Base-by-base conservation (phyloP, 2,329 filamentous ascomycete genomes). In the Trichoderma sp. region DNA sequence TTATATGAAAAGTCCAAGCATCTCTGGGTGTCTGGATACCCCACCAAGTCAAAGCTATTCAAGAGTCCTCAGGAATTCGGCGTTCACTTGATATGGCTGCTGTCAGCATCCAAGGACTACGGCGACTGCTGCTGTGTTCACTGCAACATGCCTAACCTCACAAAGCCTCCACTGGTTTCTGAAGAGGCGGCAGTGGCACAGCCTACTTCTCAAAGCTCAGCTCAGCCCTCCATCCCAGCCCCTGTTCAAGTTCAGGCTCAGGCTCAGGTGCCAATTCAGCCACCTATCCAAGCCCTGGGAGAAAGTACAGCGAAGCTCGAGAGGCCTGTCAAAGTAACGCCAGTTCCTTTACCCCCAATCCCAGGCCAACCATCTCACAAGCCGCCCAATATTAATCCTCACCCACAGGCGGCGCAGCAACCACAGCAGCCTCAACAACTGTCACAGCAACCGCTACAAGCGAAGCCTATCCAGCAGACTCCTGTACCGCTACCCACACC, bases 41-140 rank as follows among this genome's bases (percentile, higher is more conserved):
- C 85, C 6, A 78, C 82, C 73, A 85, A 85, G 73, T 76, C 80
- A 39, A 86, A 85, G 76, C 78, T 85, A 6, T 88, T 84, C 76
- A 86, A 85, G 76, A 85, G 84, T 57, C 85, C 86, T 0, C 85
- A 86, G 71, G 86, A 88, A 73, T 87, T 88, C 72, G 84, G 83
- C 5, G 79, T 86, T 9, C 86, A 88, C 73, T 73, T 86, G 28
- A 80, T 88, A 63, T 88, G 86, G 85, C 82, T 88, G 3, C 78
- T 85, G 8, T 85, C 85, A 34, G 76, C 78, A 17, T 87, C 85
- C 15, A 80, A 78, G 72, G 83, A 86, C 74, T 84, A 85, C 61
- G 80, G 76, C 58, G 84, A 87, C 73, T 88, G 86, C 76, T 85
- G 84, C 66, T 88, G 86, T 73, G 81, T 84, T 13, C 82, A 86